Evolutionary conservation across 257 asterid genomes (phyloP).

Genomic region (Solanum tarapatanum): DNA sequence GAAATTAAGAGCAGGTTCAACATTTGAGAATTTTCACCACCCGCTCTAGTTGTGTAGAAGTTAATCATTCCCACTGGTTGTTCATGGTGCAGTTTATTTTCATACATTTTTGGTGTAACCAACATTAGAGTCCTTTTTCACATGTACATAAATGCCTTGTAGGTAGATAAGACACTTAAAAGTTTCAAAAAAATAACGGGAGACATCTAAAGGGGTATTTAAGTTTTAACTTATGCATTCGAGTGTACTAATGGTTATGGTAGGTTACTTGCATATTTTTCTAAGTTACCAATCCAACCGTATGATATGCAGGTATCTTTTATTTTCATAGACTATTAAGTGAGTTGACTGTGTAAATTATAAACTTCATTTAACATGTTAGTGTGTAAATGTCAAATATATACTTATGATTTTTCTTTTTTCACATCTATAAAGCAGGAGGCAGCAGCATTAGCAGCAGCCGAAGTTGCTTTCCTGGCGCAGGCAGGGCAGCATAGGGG

Average conservation of each 20-base stretch:
- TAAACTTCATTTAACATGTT: neutral
- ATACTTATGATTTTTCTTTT: neutral
- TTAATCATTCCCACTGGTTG: neutral
- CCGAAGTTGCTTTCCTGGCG: conserved; percentile 38
- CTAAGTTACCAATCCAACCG: neutral
- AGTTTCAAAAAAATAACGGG: neutral
- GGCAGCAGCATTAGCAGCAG: conserved; percentile 28
- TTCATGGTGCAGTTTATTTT: neutral
- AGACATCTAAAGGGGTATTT: neutral
- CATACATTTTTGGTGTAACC: neutral
- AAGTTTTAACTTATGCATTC: neutral
- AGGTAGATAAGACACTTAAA: neutral
- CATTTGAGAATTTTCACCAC: neutral
- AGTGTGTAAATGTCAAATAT: neutral
- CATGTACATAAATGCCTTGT: neutral
- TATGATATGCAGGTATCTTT: neutral
- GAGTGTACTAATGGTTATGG: neutral
- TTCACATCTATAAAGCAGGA: conserved; percentile 15
- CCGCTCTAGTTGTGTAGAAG: neutral
- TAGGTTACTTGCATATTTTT: neutral
- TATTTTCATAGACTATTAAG: neutral
- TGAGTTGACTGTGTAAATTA: neutral
- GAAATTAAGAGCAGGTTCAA: neutral
- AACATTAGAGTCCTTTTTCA: neutral
- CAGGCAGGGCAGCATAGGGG: conserved; percentile 37